Evolutionary conservation across 2,329 filamentous ascomycete genomes (phyloP), one percentile per base, ranked within the genome.

Genomic region (Aspergillus texensis): DNA sequence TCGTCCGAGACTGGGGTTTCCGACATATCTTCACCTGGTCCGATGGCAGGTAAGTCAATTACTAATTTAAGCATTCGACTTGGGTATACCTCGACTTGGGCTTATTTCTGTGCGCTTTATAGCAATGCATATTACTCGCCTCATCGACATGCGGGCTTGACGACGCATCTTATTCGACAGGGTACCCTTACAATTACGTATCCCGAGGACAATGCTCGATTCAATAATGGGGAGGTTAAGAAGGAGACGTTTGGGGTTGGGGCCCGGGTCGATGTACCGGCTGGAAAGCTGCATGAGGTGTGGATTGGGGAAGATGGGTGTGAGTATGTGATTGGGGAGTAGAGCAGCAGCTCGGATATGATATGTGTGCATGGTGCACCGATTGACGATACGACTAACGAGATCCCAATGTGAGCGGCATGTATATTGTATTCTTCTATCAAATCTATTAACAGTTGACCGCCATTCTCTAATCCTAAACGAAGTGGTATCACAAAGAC

Each of bases 291-390:
- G 26, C 86, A 89, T 70, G 85, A 89, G 74, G 86, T 89, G 1
- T 88, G 86, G 86, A 84, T 89, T 67, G 86, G 87, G 0, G 66
- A 75, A 9, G 78, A 83, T 46, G 86, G 86, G 1, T 88, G 86
- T 74, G 86, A 85, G 64, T 87, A 87, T 78, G 84, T 88, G 30
- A 87, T 88, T 72, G 85, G 85, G 28, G 85, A 88, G 70, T 85
- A 70, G 46, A 43, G 4, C 24, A 43, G 4, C 24, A 3, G 8
- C 28, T 19, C 11, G 32, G 14, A 36, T 54, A 45, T 58, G n/a
- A 34, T 28, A 28, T 21, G 2, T 6, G 14, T 52, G 19, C 16
- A 52, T 6, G 16, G 16, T 28, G 30, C 10, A 52, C 11, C 28
- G 14, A 48, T 26, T 12, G 21, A 21, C n/a, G 12, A 8, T 32